Conservation (phyloP, 805 yeast genomes). For the Cyberlindnera maritima region DNA sequence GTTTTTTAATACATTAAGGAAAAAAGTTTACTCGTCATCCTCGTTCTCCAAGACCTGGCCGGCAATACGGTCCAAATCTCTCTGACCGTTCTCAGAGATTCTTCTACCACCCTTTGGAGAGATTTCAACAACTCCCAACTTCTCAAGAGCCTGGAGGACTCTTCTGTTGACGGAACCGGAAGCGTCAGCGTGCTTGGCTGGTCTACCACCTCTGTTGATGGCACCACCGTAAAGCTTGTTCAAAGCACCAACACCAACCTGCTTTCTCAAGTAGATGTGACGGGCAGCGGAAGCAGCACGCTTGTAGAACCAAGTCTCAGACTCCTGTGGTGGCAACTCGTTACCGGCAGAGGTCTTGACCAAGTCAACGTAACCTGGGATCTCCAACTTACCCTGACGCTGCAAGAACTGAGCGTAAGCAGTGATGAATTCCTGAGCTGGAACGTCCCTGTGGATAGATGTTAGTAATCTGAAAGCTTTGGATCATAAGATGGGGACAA, state of each 20-base stretch:
- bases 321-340: conserved; percentile 99
- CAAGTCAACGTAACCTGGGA: conserved; percentile 99
- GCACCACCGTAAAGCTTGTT: conserved; percentile 99
- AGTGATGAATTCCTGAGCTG: conserved; percentile 99
- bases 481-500: neutral
- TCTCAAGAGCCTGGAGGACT: conserved; percentile 96
- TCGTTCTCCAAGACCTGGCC: conserved; percentile 96
- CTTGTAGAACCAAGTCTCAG: conserved; percentile 99
- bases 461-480: conserved; percentile 1
- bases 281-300: conserved; percentile 99
- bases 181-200: conserved; percentile 98
- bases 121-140: conserved; percentile 95
- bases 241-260: conserved; percentile 98
- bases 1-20: conserved; percentile 12
- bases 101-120: conserved; percentile 99
- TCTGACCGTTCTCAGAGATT: conserved; percentile 98
- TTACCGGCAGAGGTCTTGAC: conserved; percentile 99
- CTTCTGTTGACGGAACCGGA: conserved; percentile 99
- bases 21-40: conserved; percentile 58
- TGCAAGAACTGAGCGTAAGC: conserved; percentile 99
- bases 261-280: conserved; percentile 99
- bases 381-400: conserved; percentile 99
- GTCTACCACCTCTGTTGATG: conserved; percentile 98
- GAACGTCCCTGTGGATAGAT: conserved; percentile 81
- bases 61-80: conserved; percentile 99